Percentiles rank a stretch among this genome's conserved stretches.
Conservation (phyloP, 1,284 basidiomycete genomes). For the Ceratobasidium sp. region DNA sequence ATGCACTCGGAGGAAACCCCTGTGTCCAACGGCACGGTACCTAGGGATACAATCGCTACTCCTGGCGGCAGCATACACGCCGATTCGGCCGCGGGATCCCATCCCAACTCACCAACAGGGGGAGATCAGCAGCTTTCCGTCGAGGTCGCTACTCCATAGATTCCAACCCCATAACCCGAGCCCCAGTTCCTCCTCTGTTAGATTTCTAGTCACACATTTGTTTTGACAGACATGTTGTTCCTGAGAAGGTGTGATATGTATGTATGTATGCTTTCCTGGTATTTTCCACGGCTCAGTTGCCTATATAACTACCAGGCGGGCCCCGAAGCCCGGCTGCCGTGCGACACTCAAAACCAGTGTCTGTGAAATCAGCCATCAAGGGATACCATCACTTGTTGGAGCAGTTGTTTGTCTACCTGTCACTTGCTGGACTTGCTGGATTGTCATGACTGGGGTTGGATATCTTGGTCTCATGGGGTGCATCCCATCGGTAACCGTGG, state of each 20-base stretch:
- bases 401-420: neutral
- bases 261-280: neutral
- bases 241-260: neutral
- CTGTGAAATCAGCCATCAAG: conserved; percentile 27
- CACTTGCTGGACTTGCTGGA: neutral
- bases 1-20: neutral
- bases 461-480: neutral
- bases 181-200: neutral
- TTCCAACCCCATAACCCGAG: neutral
- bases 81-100: conserved; percentile 10
- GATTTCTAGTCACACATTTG: neutral
- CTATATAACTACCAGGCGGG: neutral
- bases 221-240: neutral
- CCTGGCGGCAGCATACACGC: neutral
- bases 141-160: conserved; percentile 3
- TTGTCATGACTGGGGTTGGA: too few species aligned
- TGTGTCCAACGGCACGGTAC: conserved; percentile 16
- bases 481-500: neutral
- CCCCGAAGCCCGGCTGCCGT: neutral
- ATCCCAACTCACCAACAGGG: conserved; percentile 19
- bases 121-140: conserved; percentile 3
- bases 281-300: neutral
- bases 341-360: neutral
- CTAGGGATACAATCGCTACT: conserved; percentile 17
- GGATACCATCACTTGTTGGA: conserved; percentile 2